These are phyloP conservation scores for Omphalotus guepiniiformis DNA, from an alignment of 768 basidiomycete species.

Conservation along the genomic window DNA sequence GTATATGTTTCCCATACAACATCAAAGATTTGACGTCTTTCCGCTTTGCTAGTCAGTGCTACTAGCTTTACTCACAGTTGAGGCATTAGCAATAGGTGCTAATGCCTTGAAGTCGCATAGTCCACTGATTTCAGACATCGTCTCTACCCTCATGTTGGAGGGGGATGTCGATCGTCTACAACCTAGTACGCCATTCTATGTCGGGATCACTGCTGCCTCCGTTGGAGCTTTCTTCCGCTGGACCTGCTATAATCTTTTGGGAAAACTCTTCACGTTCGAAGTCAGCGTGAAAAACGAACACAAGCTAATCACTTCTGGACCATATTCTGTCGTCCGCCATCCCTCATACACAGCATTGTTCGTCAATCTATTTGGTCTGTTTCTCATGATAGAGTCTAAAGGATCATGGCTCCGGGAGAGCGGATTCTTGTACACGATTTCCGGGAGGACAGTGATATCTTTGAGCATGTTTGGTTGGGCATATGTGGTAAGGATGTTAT, in stretches of 20 bases:
- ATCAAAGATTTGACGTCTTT: too few relatives aligned
- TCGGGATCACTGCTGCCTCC: too few relatives aligned
- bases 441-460: conserved; percentile 5
- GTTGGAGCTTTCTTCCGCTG: conserved; percentile 30
- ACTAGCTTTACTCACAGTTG: too few relatives aligned
- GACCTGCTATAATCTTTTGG: conserved; percentile 32
- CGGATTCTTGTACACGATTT: conserved; percentile 10
- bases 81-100: too few relatives aligned
- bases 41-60: too few relatives aligned
- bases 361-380: conserved; percentile 13
- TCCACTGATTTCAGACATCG: too few relatives aligned
- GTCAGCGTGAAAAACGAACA: conserved; percentile 32
- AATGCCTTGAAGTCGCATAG: too few relatives aligned
- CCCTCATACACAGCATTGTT: conserved; percentile 18
- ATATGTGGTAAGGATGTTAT: too few relatives aligned
- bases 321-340: conserved; percentile 29
- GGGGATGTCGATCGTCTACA: too few relatives aligned
- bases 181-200: too few relatives aligned
- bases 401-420: conserved; percentile 15
- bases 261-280: conserved; percentile 36
- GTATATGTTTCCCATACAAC: too few relatives aligned
- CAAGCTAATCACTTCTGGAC: conserved; percentile 32
- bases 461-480: background rate
- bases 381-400: conserved; percentile 4
- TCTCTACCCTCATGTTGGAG: too few relatives aligned